Percentiles rank a stretch among this genome's conserved stretches.
These are phyloP conservation scores for Pavlovales sp. DNA, from an alignment of 208 protist species.

Conservation along the genomic window DNA sequence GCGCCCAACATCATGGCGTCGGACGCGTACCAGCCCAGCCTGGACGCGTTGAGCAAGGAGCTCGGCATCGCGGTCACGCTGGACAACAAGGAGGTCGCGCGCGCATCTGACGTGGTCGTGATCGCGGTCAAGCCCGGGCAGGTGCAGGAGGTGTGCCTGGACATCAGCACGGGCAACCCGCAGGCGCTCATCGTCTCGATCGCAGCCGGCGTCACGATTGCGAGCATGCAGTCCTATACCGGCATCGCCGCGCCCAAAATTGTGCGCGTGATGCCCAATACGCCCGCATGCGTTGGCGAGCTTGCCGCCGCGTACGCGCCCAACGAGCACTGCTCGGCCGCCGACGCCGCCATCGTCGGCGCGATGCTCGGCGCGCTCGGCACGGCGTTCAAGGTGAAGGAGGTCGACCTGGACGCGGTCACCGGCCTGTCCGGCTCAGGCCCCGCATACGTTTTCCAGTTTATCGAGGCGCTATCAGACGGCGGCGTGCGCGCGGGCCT, in stretches of 20 bases:
- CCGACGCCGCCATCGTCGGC: conserved; percentile 50
- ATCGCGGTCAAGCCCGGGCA: conserved; percentile 85
- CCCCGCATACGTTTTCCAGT: conserved; percentile 88
- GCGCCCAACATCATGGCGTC: conserved; percentile 56
- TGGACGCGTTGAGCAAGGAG: conserved; percentile 60
- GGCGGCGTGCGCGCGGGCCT: conserved; percentile 83
- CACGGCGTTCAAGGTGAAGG: conserved; percentile 19
- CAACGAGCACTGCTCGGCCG: conserved; percentile 58
- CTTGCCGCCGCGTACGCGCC: conserved; percentile 67
- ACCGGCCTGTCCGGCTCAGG: conserved; percentile 86
- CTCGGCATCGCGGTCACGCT: conserved; percentile 63
- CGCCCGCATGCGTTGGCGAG: conserved; percentile 72
- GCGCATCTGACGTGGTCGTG: conserved; percentile 73
- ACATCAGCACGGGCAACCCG: conserved; percentile 59
- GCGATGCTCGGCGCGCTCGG: conserved; percentile 42
- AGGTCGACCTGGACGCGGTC: conserved; percentile 73
- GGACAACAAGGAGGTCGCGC: conserved; percentile 64
- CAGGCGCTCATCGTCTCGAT: conserved; percentile 80
- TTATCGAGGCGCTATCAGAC: conserved; percentile 92
- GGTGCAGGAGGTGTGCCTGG: conserved; percentile 66
- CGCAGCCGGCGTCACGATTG: conserved; percentile 77
- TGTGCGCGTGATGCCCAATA: conserved; percentile 92
- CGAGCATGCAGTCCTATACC: conserved; percentile 71
- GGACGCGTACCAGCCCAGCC: conserved; percentile 60
- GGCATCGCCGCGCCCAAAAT: conserved; percentile 55